Base-by-base conservation (phyloP, 2,329 filamentous ascomycete genomes). In the Claviceps monticola region DNA sequence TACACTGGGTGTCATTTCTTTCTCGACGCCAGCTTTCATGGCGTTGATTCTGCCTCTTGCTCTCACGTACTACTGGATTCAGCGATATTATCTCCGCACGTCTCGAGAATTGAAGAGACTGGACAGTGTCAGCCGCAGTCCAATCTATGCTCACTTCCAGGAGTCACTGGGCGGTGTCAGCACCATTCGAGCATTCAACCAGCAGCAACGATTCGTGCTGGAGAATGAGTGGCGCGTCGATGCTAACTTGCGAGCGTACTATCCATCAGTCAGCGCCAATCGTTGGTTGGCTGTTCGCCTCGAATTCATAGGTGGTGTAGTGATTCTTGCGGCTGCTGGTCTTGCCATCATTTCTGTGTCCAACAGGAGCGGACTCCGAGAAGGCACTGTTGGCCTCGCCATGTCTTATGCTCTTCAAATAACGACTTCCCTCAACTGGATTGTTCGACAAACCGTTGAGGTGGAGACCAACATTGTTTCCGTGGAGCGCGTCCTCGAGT, bases 381-480 rank as follows among this genome's bases (percentile, higher is more conserved):
- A 82, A 7, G 93, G 93, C 53, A 74, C 82, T 68, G 90, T 97
- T 50, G 94, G 94, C 73, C 74, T 98, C 62, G 82, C 87, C 57
- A 95, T 98, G 89, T 95, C 91, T 46, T 96, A 97, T 69, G 93
- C 90, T 41, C 78, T 98, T 56, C 88, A 96, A 71, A 97, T 98
- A 63, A 98, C 93, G 1, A 87, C 91, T 59, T 95, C 90, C 38
- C 78, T 98, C 62, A 98, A 97, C 73, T 98, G 93, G 93, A 96
- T 98, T 62, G 93, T 98, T 49, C 83, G 94, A 54, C 93, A 98
- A 70, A 96, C 90, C 0, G 93, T 98, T 37, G 94, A 98, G 68
- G 93, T 98, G n/a, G 94, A 98, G 74, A 97, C 91, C n/a, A 98
- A 98, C 69, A 98, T 98, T 62, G 91, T 98, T 46, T 95, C 91